A percentile compares a stretch with the other conserved stretches of the same genome.
Conservation (phyloP, 192 early-diverging fungal species). For the Mortierella alpina region DNA sequence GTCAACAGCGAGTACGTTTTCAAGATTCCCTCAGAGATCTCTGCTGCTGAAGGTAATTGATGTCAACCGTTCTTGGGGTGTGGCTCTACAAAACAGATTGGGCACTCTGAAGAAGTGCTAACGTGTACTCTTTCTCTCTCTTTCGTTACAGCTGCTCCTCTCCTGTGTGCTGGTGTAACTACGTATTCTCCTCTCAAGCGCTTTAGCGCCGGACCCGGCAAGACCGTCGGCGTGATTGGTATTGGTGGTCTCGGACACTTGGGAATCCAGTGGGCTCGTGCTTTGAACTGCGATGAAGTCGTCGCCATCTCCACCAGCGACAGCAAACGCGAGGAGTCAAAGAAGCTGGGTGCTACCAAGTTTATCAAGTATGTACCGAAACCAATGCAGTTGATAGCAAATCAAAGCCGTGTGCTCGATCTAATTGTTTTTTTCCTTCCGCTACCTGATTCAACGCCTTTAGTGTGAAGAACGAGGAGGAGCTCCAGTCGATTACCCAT, state of each 20-base stretch:
- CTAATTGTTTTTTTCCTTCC: neutral
- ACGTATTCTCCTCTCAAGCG: conserved; percentile 72
- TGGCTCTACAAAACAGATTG: too few species aligned
- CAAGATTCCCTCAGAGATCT: conserved; percentile 69
- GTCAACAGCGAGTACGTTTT: conserved; percentile 72
- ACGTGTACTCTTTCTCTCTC: neutral
- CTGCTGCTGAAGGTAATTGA: conserved; percentile 58
- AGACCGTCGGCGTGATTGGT: conserved; percentile 72
- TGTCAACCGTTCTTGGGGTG: too few species aligned
- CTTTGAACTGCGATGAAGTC: conserved; percentile 62
- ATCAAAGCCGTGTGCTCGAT: too few species aligned
- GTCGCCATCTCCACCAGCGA: conserved; percentile 66
- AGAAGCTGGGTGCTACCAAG: conserved; percentile 68
- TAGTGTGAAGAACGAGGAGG: conserved; percentile 39
- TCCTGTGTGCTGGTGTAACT: conserved; percentile 89
- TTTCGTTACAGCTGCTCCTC: conserved; percentile 67
- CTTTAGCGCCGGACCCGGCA: conserved; percentile 56
- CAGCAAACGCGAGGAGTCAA: conserved; percentile 66
- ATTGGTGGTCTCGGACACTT: conserved; percentile 80
- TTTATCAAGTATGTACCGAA: conserved; percentile 52
- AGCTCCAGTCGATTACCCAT: conserved; percentile 21
- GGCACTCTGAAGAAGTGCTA: neutral
- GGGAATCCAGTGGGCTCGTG: conserved; percentile 72
- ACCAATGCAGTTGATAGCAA: too few species aligned
- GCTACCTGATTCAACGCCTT: neutral